phyloP scores from a whole-genome alignment of 108 stramenopile species.

The Cyclotella baltica region DNA sequence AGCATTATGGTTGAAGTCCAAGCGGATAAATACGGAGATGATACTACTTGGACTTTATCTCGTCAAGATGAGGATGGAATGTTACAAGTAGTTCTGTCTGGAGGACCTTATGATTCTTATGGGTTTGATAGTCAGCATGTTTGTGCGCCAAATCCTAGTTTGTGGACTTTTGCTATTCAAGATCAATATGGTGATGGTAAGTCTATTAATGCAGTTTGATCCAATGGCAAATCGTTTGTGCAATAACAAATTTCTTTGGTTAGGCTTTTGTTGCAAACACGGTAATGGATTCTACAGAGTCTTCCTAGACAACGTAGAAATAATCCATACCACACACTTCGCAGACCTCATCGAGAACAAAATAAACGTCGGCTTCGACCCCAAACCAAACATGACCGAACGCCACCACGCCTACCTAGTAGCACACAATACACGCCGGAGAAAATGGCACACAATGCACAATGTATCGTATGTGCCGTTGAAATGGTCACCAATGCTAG shows the following conservation, averaged over 20 bases:
- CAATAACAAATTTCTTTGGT: not conserved
- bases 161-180: constrained; percentile 15
- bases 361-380: constrained; percentile 34
- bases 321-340: constrained; percentile 26
- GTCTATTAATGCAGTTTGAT: not conserved
- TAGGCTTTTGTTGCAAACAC: constrained; percentile 15
- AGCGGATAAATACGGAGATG: constrained; percentile 33
- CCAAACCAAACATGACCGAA: constrained; percentile 13
- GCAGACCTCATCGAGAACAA: constrained; percentile 3
- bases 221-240: not conserved
- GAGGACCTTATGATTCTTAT: constrained; percentile 24
- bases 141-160: constrained; percentile 1
- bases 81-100: not conserved
- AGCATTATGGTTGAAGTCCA: constrained; percentile 31
- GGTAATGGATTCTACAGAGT: constrained; percentile 35
- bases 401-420: constrained; percentile 24
- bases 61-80: constrained; percentile 9
- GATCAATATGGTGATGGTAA: constrained; percentile 35
- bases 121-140: constrained; percentile 22
- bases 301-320: constrained; percentile 19
- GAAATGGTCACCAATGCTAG: constrained; percentile 34
- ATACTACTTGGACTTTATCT: constrained; percentile 26
- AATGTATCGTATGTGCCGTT: constrained; percentile 36
- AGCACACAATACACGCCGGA: constrained; percentile 41
- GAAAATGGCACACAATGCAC: constrained; percentile 35